These are phyloP conservation scores for Phytophthora kernoviae DNA, from an alignment of 352 stramenopile species.

Conservation along the genomic window DNA sequence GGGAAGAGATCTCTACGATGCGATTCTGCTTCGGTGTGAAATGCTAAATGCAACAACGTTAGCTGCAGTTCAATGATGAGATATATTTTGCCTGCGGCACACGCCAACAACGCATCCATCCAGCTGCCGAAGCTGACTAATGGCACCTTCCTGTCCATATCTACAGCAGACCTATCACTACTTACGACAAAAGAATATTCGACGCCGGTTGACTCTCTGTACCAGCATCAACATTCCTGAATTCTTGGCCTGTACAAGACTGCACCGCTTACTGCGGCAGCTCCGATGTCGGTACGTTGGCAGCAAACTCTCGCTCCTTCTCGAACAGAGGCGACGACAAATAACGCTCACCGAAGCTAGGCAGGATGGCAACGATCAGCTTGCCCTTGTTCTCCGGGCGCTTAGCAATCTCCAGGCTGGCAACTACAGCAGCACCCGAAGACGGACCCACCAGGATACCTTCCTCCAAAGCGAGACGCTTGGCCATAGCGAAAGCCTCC, in stretches of 20 bases:
- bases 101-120: not conserved
- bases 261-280: constrained; percentile 19
- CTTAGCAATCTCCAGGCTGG: constrained; percentile 75
- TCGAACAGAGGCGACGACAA: constrained; percentile 80
- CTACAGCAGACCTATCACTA: constrained; percentile 27
- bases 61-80: too few species aligned
- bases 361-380: constrained; percentile 89
- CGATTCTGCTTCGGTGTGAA: too few species aligned
- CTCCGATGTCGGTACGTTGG: constrained; percentile 52
- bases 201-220: too few species aligned
- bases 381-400: constrained; percentile 84
- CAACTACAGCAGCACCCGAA: constrained; percentile 80
- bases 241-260: not conserved
- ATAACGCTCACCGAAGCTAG: constrained; percentile 90
- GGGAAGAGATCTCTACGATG: too few species aligned
- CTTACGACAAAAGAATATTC: constrained; percentile 23
- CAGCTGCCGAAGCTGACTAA: not conserved
- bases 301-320: constrained; percentile 70
- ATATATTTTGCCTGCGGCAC: not conserved
- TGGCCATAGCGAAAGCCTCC: constrained; percentile 83
- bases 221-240: not conserved
- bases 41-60: not conserved
- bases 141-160: constrained; percentile 18
- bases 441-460: constrained; percentile 87
- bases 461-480: constrained; percentile 80